Percentiles rank a stretch among this genome's conserved stretches.
phyloP scores from a whole-genome alignment of 805 yeast genomes.

The Maudiozyma turicensis region DNA sequence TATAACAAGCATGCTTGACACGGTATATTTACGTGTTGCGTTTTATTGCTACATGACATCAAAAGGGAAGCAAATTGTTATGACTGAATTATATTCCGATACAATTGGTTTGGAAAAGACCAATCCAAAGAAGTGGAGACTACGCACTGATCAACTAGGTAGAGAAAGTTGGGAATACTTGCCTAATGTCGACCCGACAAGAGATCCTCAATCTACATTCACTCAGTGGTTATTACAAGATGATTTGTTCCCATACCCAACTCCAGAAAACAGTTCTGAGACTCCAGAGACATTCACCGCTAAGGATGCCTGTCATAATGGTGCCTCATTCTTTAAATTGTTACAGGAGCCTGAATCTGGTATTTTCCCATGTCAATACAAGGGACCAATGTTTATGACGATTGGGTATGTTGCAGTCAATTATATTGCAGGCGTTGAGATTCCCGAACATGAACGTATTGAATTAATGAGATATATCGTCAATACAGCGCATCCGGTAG shows the following conservation, averaged over 20 bases:
- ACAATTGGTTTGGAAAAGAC: constrained; percentile 54
- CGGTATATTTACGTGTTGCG: too few relatives aligned
- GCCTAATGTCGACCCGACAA: constrained; percentile 28
- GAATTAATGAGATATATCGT: constrained; percentile 81
- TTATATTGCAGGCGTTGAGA: constrained; percentile 58
- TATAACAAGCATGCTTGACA: background rate
- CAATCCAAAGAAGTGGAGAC: constrained; percentile 66
- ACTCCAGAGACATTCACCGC: constrained; percentile 31
- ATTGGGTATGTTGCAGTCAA: constrained; percentile 75
- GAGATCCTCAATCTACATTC: constrained; percentile 43
- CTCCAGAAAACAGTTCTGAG: constrained; percentile 24
- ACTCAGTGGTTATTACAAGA: constrained; percentile 47
- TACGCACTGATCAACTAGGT: constrained; percentile 61
- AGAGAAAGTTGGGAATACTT: constrained; percentile 73
- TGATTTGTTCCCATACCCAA: constrained; percentile 32
- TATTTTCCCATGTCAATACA: constrained; percentile 81
- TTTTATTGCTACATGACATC: background rate
- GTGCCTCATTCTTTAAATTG: constrained; percentile 56
- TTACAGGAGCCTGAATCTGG: constrained; percentile 79
- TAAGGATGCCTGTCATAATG: constrained; percentile 56
- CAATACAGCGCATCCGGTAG: constrained; percentile 93
- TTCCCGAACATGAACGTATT: constrained; percentile 51
- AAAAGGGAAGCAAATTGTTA: background rate
- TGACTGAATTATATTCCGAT: constrained; percentile 49
- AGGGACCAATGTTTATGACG: constrained; percentile 97